phyloP scores from a whole-genome alignment of 2,329 filamentous ascomycete species.

The Xylaria sp. region DNA sequence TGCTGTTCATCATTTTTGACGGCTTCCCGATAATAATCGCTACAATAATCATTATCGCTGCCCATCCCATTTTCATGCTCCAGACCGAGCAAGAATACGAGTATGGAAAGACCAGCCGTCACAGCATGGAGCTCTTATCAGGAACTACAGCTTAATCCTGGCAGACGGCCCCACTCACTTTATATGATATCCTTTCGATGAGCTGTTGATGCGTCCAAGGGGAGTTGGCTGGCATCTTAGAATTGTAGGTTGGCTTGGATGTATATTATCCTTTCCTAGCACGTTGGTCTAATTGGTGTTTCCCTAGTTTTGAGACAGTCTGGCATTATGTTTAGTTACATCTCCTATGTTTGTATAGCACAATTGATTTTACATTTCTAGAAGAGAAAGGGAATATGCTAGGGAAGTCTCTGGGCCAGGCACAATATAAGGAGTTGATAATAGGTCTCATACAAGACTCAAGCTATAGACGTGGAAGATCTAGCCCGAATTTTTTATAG shows the following conservation, averaged over 20 bases:
- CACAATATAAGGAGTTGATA: too few species aligned
- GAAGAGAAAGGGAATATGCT: too few species aligned
- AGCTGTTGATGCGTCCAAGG: neutral
- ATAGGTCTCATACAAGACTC: too few species aligned
- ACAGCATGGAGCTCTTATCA: neutral
- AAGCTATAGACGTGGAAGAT: too few species aligned
- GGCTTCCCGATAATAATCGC: conserved; percentile 17
- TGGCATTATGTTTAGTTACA: neutral
- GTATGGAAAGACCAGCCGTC: neutral
- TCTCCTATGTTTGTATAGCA: neutral
- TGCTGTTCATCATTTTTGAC: conserved; percentile 16
- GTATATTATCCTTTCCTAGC: too few species aligned
- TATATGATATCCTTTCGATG: neutral
- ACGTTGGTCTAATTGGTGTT: neutral
- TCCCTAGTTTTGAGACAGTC: neutral
- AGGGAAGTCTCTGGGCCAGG: too few species aligned
- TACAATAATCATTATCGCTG: conserved; percentile 5
- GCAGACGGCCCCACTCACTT: neutral
- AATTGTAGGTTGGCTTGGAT: too few species aligned
- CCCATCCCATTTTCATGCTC: conserved; percentile 10
- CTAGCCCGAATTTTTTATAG: too few species aligned
- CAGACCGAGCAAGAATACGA: conserved; percentile 4
- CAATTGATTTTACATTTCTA: neutral
- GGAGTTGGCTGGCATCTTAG: neutral
- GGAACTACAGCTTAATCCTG: neutral